Percentiles rank a stretch among this genome's conserved stretches.
Evolutionary conservation across 345 rosid genomes (phyloP).

Genomic region (Brassica incana): DNA sequence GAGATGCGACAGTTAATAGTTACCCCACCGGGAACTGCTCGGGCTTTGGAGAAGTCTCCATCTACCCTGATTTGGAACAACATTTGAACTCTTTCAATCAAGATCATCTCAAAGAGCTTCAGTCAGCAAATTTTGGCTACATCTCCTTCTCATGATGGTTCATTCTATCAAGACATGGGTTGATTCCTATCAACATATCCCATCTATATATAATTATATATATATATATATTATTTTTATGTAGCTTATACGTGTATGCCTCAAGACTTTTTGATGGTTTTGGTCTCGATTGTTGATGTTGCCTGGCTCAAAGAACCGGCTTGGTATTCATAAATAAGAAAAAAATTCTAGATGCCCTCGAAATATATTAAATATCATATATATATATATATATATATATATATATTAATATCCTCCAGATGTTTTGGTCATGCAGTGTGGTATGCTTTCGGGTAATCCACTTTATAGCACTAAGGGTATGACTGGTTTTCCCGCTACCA

Average conservation of each 20-base stretch:
- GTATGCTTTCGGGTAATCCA: no score
- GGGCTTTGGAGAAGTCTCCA: conserved; percentile 58
- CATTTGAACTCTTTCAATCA: conserved; percentile 54
- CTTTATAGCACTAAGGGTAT: no score
- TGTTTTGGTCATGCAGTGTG: neutral
- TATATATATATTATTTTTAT: neutral
- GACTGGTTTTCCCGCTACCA: no score
- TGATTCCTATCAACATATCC: conserved; percentile 20
- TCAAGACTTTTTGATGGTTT: conserved; percentile 33
- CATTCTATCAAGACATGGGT: conserved; percentile 20
- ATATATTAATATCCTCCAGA: neutral
- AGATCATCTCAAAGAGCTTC: conserved; percentile 57
- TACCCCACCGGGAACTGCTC: conserved; percentile 44
- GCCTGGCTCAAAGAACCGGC: conserved; percentile 25
- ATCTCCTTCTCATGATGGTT: conserved; percentile 50
- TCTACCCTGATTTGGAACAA: conserved; percentile 53
- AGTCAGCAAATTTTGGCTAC: conserved; percentile 60
- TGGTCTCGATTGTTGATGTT: conserved; percentile 34
- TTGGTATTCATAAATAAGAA: conserved; percentile 31
- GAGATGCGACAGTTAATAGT: conserved; percentile 36
- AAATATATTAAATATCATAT: conserved; percentile 6
- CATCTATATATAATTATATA: conserved; percentile 10
- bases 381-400: neutral
- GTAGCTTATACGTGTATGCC: conserved; percentile 6
- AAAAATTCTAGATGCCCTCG: conserved; percentile 26